Evolutionary conservation across 306 rosid genomes (phyloP).

Genomic region (Abrus precatorius): DNA sequence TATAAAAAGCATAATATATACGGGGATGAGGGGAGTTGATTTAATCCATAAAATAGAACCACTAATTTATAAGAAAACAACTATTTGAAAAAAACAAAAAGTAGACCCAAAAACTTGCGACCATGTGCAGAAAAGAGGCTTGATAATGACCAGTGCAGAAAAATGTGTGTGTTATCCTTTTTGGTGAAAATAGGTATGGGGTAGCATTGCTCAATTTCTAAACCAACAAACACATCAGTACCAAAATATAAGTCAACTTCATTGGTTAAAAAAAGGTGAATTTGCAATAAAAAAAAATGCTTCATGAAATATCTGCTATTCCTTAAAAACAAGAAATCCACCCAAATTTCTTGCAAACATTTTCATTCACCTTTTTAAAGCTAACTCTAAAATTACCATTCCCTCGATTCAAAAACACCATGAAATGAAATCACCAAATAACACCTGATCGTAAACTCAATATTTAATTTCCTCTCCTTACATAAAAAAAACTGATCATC

Average conservation of each 20-base stretch:
- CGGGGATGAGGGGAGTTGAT: not conserved
- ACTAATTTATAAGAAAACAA: constrained; percentile 11
- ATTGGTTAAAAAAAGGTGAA: not conserved
- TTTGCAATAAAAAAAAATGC: not conserved
- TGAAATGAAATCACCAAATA: constrained; percentile 17
- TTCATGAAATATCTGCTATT: not conserved
- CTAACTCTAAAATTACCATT: not conserved
- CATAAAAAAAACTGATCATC: not conserved
- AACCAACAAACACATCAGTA: not conserved
- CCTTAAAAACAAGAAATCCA: not conserved
- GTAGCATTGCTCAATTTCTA: constrained; percentile 11
- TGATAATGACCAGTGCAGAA: not conserved
- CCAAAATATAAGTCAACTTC: constrained; percentile 6
- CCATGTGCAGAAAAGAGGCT: constrained; percentile 13
- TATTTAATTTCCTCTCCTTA: not conserved
- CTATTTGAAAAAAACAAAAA: not conserved
- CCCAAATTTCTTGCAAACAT: constrained; percentile 18
- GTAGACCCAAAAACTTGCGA: not conserved
- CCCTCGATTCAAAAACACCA: not conserved
- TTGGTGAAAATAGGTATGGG: not conserved
- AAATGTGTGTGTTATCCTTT: not conserved
- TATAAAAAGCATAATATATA: not conserved
- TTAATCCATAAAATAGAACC: not conserved
- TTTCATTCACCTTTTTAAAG: not conserved
- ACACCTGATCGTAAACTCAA: constrained; percentile 9